These are phyloP conservation scores for barrel medic (Medicago truncatula) DNA, from an alignment of 306 rosid genomes.

Conservation along the genomic window DNA sequence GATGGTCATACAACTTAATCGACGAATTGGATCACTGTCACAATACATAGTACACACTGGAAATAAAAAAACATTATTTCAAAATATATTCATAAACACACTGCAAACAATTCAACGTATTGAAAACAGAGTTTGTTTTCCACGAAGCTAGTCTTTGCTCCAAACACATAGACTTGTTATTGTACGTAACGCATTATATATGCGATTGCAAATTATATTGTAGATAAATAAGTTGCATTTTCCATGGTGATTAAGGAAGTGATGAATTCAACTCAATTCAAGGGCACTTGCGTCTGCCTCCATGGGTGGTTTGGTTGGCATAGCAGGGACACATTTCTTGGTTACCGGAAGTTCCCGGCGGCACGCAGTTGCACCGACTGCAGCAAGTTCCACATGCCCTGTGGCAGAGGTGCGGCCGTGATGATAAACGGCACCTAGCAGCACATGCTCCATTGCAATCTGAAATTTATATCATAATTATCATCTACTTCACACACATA, in stretches of 20 bases:
- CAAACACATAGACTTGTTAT: neutral
- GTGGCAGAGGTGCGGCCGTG: constrained; percentile 59
- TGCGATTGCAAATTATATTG: neutral
- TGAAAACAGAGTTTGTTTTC: constrained; percentile 12
- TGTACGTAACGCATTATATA: neutral
- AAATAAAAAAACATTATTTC: neutral
- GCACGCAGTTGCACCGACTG: constrained; percentile 66
- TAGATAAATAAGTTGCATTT: neutral
- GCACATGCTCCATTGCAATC: constrained; percentile 61
- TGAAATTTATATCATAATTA: constrained; percentile 19
- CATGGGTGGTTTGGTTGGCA: constrained; percentile 66
- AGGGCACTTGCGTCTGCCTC: constrained; percentile 77
- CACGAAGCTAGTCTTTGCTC: neutral
- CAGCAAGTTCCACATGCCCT: constrained; percentile 82
- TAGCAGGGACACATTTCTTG: constrained; percentile 75
- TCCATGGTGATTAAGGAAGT: neutral
- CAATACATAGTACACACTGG: neutral
- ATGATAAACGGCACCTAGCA: constrained; percentile 59
- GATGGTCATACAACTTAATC: no score
- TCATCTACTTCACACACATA: neutral
- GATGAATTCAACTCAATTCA: constrained; percentile 12
- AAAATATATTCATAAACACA: constrained; percentile 1
- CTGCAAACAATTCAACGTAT: neutral
- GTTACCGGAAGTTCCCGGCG: constrained; percentile 75
- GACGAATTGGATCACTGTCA: no score